Conservation (phyloP, 2,329 filamentous ascomycete species). For the Penicillium sp. region DNA sequence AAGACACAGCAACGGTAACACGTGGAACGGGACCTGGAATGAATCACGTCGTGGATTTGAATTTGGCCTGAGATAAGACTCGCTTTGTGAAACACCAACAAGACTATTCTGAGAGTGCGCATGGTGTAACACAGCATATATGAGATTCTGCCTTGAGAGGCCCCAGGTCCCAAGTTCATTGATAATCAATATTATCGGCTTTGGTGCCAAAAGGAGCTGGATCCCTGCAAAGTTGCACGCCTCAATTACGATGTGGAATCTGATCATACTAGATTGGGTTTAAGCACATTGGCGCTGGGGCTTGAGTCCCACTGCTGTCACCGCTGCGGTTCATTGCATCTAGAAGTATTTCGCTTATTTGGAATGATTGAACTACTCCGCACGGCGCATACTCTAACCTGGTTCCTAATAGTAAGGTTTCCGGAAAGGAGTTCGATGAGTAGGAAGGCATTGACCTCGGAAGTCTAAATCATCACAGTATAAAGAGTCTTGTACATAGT, state of each 20-base stretch:
- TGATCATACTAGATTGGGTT: background rate
- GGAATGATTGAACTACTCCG: background rate
- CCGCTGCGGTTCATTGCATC: background rate
- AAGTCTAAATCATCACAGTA: background rate
- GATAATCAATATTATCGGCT: background rate
- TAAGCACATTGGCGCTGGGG: background rate
- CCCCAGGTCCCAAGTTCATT: background rate
- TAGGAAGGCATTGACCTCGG: background rate
- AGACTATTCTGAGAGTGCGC: background rate
- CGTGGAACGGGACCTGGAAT: background rate
- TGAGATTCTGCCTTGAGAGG: background rate
- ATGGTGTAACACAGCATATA: background rate
- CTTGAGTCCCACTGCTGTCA: background rate
- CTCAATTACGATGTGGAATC: background rate
- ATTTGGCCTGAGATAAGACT: background rate
- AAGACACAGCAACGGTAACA: background rate
- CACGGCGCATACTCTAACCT: background rate
- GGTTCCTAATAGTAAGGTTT: background rate
- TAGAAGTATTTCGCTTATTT: background rate
- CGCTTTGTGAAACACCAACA: background rate
- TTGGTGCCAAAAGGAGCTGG: background rate
- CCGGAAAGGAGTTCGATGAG: background rate
- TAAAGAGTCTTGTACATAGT: background rate
- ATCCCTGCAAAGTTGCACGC: background rate
- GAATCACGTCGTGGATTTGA: background rate